Base-by-base conservation (phyloP, 352 stramenopile species). In the Saprolegnia parasitica region DNA sequence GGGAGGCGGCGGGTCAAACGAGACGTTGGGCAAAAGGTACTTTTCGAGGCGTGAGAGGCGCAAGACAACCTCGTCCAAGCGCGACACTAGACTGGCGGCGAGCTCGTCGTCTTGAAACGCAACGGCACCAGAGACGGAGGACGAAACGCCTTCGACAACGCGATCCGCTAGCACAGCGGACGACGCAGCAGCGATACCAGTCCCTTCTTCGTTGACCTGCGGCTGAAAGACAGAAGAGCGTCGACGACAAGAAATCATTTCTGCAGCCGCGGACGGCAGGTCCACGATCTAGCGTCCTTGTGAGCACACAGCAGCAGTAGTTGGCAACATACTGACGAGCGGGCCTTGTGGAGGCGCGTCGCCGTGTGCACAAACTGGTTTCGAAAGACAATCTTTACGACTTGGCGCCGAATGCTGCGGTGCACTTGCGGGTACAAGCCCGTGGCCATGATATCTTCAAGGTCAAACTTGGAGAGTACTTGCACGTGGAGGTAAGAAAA, bases 401-500 rank as follows among this genome's bases (percentile, higher is more conserved):
- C 58, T 40, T 67, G 58, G 39, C 58, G 58, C 21, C 58, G 58
- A 56, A 67, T 67, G 45, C 29, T 67, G 58, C 58, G 58, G 21
- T 67, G 42, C 20, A 67, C 50, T 37, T 55, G 21, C n/a, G 58
- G 58, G 58, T 67, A 67, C n/a, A 67, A 21, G 9, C 58, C 58
- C 58, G 58, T 55, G 42, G 49, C 49, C 13, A 67, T 67, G 4
- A 67, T 40, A 21, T 67, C 58, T 40, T 67, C 58, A 21, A 67
- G 58, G 37, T 67, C 58, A 56, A 56, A 67, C 23, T 67, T 67
- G 32, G 58, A 67, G 37, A 67, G 58, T 24, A 35, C 58, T 67
- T 67, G 58, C 15, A 67, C 58, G 58, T 67, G 58, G 18, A 67
- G 42, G 23, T 67, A 67, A 2, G 58, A 67, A 42, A 67, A 67